Evolutionary conservation across 1,284 basidiomycete genomes (phyloP), one percentile per base, ranked within the genome.

Genomic region (Vanrija pseudolonga): DNA sequence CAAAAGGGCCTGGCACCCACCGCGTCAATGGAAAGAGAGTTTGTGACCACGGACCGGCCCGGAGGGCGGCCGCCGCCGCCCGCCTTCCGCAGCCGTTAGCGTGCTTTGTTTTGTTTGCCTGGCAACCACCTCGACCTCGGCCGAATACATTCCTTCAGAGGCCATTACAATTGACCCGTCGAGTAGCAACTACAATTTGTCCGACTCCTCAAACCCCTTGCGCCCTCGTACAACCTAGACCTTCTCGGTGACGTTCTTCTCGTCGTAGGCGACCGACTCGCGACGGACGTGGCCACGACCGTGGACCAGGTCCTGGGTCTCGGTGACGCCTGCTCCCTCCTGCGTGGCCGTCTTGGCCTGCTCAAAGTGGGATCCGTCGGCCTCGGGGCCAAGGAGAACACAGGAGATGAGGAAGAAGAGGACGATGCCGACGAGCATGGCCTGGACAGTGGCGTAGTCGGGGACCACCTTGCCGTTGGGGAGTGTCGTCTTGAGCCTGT

Each of bases 391-490:
- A 20, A 71, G 54, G 47, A 88, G 37, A 24, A 90, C 66, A 50
- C 56, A 63, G 54, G 71, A n/a, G 26, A 72, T 56, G 50, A 73
- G 71, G 64, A 66, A 76, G 4, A 62, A 68, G 23, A 74, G 70
- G 44, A 82, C 80, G 5, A 76, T 69, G 20, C 80, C 93, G 53
- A 97, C 87, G 36, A 95, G 79, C 70, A 96, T 92, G 45, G 87
- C 92, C 76, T 90, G 88, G 12, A 94, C 81, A 6, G 80, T 86
- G 4, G 88, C 93, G 68, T 94, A 96, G 69, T 95, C 86, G 1
- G 89, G 83, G 2, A 43, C 20, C 12, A 3, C 6, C 5, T 23
- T 17, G 43, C 55, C 55, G 18, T 38, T 7, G 2, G 19, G n/a
- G 20, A 39, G 32, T 3, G 87, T 84, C 48, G 71, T 67, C 40